Percentiles rank a stretch among this genome's conserved stretches.
Evolutionary conservation across 306 rosid species (phyloP).

Genomic region (Lablab purpureus): DNA sequence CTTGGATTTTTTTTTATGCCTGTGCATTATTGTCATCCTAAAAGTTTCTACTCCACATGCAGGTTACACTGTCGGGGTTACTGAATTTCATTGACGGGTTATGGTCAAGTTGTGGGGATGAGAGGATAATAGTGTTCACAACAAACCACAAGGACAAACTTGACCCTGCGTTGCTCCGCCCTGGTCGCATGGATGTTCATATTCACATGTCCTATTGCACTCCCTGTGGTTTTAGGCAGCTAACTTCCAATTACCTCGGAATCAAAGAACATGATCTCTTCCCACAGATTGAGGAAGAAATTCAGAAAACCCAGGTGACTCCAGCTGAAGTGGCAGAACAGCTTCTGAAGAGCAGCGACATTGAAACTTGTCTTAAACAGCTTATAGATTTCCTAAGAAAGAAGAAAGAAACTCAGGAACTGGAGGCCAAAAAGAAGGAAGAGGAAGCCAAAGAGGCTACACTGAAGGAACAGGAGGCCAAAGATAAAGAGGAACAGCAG

Average conservation of each 20-base stretch:
- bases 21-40: neutral
- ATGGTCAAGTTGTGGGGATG: constrained; percentile 64
- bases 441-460: constrained; percentile 15
- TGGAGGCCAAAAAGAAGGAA: constrained; percentile 33
- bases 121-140: constrained; percentile 60
- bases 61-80: constrained; percentile 55
- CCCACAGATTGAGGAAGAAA: constrained; percentile 38
- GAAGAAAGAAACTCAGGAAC: constrained; percentile 38
- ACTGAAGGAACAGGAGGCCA: constrained; percentile 29
- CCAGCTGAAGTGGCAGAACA: constrained; percentile 62
- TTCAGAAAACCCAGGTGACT: constrained; percentile 43
- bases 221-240: constrained; percentile 45
- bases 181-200: constrained; percentile 60
- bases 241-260: constrained; percentile 51
- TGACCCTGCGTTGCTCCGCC: constrained; percentile 53
- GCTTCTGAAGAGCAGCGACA: constrained; percentile 45
- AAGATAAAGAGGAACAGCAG: constrained; percentile 12
- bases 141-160: constrained; percentile 58
- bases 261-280: constrained; percentile 38
- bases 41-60: neutral
- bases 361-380: constrained; percentile 25
- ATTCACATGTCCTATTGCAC: constrained; percentile 56
- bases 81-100: constrained; percentile 56
- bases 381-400: constrained; percentile 12
- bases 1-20: neutral